phyloP scores from a whole-genome alignment of 176 grass and related monocot genomes.

The Thalia dealbata region DNA sequence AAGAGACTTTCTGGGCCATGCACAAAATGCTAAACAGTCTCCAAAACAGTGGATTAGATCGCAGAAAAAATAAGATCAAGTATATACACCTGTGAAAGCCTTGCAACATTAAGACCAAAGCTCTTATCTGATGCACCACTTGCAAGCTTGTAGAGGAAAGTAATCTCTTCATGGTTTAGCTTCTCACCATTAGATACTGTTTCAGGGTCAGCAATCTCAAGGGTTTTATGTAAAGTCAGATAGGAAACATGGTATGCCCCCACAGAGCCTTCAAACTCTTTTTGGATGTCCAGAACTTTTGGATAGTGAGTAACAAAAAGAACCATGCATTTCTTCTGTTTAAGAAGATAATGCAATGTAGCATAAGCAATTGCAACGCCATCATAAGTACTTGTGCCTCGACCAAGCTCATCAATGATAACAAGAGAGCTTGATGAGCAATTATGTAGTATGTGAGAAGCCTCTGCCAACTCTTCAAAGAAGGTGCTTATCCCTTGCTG shows the following conservation, averaged over 20 bases:
- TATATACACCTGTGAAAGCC: constrained; percentile 76
- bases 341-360: constrained; percentile 60
- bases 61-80: constrained; percentile 5
- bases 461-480: constrained; percentile 77
- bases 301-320: constrained; percentile 97
- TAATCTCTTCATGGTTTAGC: constrained; percentile 48
- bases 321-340: constrained; percentile 51
- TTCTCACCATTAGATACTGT: constrained; percentile 17
- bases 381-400: constrained; percentile 83
- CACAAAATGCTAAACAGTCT: neutral
- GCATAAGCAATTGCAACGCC: constrained; percentile 92
- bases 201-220: constrained; percentile 28
- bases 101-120: constrained; percentile 90
- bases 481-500: constrained; percentile 88
- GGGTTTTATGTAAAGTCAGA: constrained; percentile 37
- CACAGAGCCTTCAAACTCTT: constrained; percentile 67
- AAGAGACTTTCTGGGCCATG: neutral
- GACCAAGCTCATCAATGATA: constrained; percentile 95
- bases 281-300: constrained; percentile 79
- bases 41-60: constrained; percentile 4
- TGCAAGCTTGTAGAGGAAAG: constrained; percentile 93
- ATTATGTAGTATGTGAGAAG: constrained; percentile 65
- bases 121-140: constrained; percentile 82
- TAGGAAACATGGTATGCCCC: constrained; percentile 81
- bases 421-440: constrained; percentile 73